These are phyloP conservation scores for Plectranthus barbatus DNA, from an alignment of 257 asterid genomes.

Conservation along the genomic window DNA sequence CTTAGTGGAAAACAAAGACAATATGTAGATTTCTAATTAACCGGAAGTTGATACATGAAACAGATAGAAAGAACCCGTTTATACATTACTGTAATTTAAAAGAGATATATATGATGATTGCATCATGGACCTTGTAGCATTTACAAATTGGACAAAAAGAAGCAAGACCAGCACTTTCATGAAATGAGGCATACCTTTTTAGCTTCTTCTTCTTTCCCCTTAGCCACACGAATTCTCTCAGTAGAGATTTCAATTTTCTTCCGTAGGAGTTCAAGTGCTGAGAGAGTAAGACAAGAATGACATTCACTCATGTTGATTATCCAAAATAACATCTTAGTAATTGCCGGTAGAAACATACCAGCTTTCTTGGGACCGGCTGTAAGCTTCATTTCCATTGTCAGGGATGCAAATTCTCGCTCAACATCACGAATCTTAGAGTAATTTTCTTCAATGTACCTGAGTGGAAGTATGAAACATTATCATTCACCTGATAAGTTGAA, in stretches of 20 bases:
- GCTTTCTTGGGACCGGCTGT: slow-evolving; percentile 97
- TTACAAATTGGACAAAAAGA: not conserved
- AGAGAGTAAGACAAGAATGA: slow-evolving; percentile 3
- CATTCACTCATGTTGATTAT: not conserved
- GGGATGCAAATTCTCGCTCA: slow-evolving; percentile 76
- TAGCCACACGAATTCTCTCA: slow-evolving; percentile 64
- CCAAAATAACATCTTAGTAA: not conserved
- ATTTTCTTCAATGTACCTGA: slow-evolving; percentile 87
- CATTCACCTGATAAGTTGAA: slow-evolving; percentile 9
- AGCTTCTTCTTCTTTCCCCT: slow-evolving; percentile 74
- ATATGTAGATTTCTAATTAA: not conserved
- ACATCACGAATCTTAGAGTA: slow-evolving; percentile 95
- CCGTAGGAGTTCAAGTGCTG: slow-evolving; percentile 95
- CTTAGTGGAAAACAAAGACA: slow-evolving; percentile 3
- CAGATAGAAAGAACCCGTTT: not conserved
- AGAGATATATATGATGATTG: not conserved
- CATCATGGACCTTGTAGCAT: too few relatives aligned
- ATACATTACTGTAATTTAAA: not conserved
- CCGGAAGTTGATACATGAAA: not conserved
- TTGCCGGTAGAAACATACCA: slow-evolving; percentile 21
- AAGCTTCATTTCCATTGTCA: slow-evolving; percentile 90
- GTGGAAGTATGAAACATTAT: slow-evolving; percentile 7
- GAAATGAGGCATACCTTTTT: slow-evolving; percentile 42
- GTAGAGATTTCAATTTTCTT: slow-evolving; percentile 83
- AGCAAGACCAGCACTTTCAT: not conserved